Base-by-base conservation (phyloP, 1,284 basidiomycete species). In the Salmacisia buchloeana region DNA sequence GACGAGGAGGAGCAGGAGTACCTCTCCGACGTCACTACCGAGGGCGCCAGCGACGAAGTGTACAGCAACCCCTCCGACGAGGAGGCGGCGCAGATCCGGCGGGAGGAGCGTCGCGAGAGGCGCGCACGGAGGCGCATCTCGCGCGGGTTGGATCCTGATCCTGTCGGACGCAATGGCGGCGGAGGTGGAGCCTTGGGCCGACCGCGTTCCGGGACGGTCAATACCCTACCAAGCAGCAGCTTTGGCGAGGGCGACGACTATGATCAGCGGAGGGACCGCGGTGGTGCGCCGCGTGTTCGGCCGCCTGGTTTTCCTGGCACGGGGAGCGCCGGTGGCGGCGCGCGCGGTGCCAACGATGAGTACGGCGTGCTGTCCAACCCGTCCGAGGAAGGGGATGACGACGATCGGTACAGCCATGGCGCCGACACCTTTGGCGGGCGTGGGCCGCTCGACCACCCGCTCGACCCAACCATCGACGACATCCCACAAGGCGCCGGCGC, bases 21-120 rank as follows among this genome's bases (percentile, higher is more conserved):
- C 15, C 31, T 54, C 31, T 54, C 49, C 12, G 49, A 54, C 12
- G 49, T 31, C 6, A 54, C 49, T 15, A 54, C 49, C 1, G 49
- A 54, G 34, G 49, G 49, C 27, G 49, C 49, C 9, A 54, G 70
- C 2, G 70, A 70, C 46, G 72, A 70, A 58, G 65, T 68, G 36
- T 76, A 63, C 64, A 74, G 72, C 68, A 76, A 76, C 41, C 74
- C 74, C 1, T 76, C 74, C 0, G 74, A 76, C 36, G 72, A 74
- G 46, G 74, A 75, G 45, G 70, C 67, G 1, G 73, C 73, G 12
- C 63, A 69, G 10, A 60, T 70, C 35, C 67, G 65, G 57, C 60
- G 71, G 3, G 63, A 62, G 29, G 27, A 71, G 35, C 65, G 70
- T 10, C 59, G 70, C 25, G 65, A 68, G 58, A 63, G 58, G 33